phyloP scores from a whole-genome alignment of 2,329 filamentous ascomycete genomes.

The Diaporthe sp. region DNA sequence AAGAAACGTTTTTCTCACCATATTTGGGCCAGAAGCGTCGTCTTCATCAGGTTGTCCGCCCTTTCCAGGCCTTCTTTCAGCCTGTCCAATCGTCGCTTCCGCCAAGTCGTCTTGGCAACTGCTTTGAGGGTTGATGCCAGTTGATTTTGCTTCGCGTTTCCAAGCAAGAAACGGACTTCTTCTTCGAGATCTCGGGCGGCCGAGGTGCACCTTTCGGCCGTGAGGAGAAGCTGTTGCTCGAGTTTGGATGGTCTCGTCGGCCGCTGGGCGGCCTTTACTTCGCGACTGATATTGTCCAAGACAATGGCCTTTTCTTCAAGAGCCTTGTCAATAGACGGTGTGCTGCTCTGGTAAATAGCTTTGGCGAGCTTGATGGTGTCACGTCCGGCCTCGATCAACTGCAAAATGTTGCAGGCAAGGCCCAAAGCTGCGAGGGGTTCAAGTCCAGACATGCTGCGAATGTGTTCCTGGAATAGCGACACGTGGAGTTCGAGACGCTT shows the following conservation, averaged over 20 bases:
- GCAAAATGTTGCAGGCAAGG: slow-evolving; percentile 25
- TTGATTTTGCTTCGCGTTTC: slow-evolving; percentile 2
- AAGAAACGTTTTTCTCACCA: background rate
- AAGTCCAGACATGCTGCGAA: slow-evolving; percentile 12
- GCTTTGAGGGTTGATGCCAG: slow-evolving; percentile 7
- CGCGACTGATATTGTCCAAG: background rate
- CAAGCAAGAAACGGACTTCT: background rate
- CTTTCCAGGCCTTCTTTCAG: background rate
- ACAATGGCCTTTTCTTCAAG: background rate
- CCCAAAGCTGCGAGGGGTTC: slow-evolving; percentile 28
- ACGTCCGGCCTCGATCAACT: slow-evolving; percentile 9
- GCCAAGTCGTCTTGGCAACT: slow-evolving; percentile 10
- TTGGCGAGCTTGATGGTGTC: slow-evolving; percentile 11
- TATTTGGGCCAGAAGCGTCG: slow-evolving; percentile 3
- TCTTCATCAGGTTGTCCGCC: slow-evolving; percentile 4
- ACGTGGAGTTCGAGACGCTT: too few species aligned
- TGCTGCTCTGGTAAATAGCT: background rate
- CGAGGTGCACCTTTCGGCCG: background rate
- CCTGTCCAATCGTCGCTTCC: slow-evolving; percentile 19
- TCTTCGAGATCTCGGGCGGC: slow-evolving; percentile 19
- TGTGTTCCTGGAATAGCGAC: too few species aligned
- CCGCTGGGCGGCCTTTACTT: background rate
- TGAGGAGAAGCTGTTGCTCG: background rate
- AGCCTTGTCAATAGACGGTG: background rate
- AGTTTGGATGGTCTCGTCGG: background rate